phyloP scores from a whole-genome alignment of 306 rosid genomes.

The Canavalia ensiformis region DNA sequence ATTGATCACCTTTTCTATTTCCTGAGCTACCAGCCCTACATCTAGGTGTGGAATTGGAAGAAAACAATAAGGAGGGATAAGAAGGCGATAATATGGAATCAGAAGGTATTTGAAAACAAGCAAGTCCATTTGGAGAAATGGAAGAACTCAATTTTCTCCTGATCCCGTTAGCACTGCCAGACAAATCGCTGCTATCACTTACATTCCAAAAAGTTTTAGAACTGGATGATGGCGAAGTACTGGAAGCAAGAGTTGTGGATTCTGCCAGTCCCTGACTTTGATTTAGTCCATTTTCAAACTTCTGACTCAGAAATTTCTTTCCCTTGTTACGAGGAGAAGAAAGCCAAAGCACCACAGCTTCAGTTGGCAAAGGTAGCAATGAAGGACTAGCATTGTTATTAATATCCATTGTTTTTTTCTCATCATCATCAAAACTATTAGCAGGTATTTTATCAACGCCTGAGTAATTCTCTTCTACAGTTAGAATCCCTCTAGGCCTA shows the following conservation, averaged over 20 bases:
- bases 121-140: slow-evolving; percentile 56
- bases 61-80: slow-evolving; percentile 51
- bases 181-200: slow-evolving; percentile 53
- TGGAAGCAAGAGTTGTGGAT: slow-evolving; percentile 50
- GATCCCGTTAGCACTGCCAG: slow-evolving; percentile 41
- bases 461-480: slow-evolving; percentile 60
- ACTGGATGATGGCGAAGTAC: slow-evolving; percentile 56
- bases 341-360: slow-evolving; percentile 88
- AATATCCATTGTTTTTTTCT: slow-evolving; percentile 35
- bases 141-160: slow-evolving; percentile 49
- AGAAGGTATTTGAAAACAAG: slow-evolving; percentile 58
- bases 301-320: slow-evolving; percentile 51
- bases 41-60: slow-evolving; percentile 54
- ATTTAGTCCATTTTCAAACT: slow-evolving; percentile 48
- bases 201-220: slow-evolving; percentile 51
- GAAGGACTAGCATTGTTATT: slow-evolving; percentile 48
- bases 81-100: slow-evolving; percentile 53
- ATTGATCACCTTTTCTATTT: slow-evolving; percentile 38
- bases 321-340: slow-evolving; percentile 67
- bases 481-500: slow-evolving; percentile 82
- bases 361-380: slow-evolving; percentile 70
- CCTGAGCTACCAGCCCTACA: slow-evolving; percentile 45
- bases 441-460: slow-evolving; percentile 52
- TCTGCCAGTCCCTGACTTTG: slow-evolving; percentile 46
- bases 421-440: slow-evolving; percentile 57